Evolutionary conservation across 768 basidiomycete genomes (phyloP).

Genomic region (Leccinum uliginosum): DNA sequence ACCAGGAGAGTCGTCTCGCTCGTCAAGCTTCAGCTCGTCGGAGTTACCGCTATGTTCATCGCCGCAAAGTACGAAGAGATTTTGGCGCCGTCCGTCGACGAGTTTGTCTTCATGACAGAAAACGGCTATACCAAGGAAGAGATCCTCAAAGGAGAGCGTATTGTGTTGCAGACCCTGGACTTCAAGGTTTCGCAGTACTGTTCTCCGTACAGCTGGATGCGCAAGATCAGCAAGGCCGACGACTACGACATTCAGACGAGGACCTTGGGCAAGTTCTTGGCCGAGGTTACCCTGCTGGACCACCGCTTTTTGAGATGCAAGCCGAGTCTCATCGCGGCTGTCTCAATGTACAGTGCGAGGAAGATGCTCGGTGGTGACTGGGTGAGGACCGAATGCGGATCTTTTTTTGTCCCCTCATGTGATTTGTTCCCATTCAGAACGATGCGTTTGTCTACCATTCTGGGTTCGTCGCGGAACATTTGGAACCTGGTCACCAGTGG

Average conservation of each 20-base stretch:
- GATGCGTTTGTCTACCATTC: conserved; percentile 92
- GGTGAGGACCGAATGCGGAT: conserved; percentile 55
- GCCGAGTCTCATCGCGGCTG: conserved; percentile 89
- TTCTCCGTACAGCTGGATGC: conserved; percentile 99
- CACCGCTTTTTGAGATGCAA: conserved; percentile 89
- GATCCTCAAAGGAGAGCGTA: conserved; percentile 96
- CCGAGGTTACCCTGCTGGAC: conserved; percentile 92
- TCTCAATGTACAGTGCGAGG: conserved; percentile 95
- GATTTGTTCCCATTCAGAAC: conserved; percentile 52
- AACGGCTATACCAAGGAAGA: conserved; percentile 92
- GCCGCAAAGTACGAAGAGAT: conserved; percentile 99
- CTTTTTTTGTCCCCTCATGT: conserved; percentile 26
- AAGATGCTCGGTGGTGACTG: conserved; percentile 93
- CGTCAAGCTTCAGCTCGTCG: conserved; percentile 92
- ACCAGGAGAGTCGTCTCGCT: conserved; percentile 84
- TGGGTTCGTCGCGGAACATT: conserved; percentile 83
- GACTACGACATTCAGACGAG: conserved; percentile 98
- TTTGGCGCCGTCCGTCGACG: conserved; percentile 93
- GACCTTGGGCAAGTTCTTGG: conserved; percentile 95
- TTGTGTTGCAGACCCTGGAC: conserved; percentile 91
- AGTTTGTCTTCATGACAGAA: conserved; percentile 98
- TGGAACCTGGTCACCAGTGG: conserved; percentile 74
- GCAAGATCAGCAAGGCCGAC: conserved; percentile 97
- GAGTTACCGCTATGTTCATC: conserved; percentile 98
- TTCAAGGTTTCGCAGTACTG: conserved; percentile 97